phyloP scores from a whole-genome alignment of 2,329 filamentous ascomycete species.

The Dendryphion nanum region DNA sequence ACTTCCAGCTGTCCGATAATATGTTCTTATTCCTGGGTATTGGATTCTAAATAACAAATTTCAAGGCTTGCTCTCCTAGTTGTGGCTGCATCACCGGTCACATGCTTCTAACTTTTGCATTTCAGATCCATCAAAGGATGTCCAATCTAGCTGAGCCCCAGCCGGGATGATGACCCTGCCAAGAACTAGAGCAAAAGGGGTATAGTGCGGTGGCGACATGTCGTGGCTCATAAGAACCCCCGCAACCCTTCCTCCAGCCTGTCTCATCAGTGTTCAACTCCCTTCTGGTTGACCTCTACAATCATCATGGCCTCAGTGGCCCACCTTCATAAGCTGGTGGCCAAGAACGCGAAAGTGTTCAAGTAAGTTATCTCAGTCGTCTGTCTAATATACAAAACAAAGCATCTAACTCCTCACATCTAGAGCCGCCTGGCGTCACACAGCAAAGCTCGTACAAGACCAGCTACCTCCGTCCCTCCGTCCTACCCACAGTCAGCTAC shows the following conservation, averaged over 20 bases:
- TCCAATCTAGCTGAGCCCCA: too few relatives aligned
- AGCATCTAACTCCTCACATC: not conserved
- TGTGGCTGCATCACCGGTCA: too few relatives aligned
- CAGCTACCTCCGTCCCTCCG: conserved; percentile 44
- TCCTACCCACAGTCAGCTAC: conserved; percentile 50
- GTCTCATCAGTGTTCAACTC: conserved; percentile 7
- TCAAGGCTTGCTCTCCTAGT: too few relatives aligned
- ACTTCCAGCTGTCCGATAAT: too few relatives aligned
- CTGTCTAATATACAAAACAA: too few relatives aligned
- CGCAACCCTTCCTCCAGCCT: conserved; percentile 1
- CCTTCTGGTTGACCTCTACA: conserved; percentile 17
- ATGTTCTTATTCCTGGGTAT: too few relatives aligned
- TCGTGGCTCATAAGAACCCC: conserved; percentile 16
- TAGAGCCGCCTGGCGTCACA: conserved; percentile 51
- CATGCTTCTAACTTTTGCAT: too few relatives aligned
- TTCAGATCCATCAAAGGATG: too few relatives aligned
- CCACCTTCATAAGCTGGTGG: conserved; percentile 41
- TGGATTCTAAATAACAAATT: too few relatives aligned
- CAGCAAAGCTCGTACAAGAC: conserved; percentile 46
- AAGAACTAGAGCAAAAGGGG: not conserved
- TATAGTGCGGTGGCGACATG: conserved; percentile 9
- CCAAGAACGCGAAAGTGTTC: conserved; percentile 42
- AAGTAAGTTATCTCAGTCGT: conserved; percentile 35
- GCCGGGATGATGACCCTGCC: too few relatives aligned
- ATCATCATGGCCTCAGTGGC: conserved; percentile 39